phyloP scores from a whole-genome alignment of 768 basidiomycete species.

The Nidula microcarpa region DNA sequence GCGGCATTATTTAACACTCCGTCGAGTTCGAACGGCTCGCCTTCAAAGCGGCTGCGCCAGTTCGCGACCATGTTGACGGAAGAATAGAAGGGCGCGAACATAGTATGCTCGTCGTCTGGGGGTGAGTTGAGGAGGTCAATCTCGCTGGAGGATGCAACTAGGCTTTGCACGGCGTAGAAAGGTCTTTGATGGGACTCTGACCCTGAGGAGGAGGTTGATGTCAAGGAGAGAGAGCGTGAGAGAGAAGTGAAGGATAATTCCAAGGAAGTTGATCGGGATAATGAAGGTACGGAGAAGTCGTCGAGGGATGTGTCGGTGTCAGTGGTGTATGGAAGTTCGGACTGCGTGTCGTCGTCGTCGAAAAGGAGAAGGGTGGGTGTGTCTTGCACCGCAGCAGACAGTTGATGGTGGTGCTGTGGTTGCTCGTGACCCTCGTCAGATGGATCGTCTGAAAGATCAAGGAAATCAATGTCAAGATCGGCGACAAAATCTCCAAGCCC shows the following conservation, averaged over 20 bases:
- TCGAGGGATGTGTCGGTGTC: slow-evolving; percentile 13
- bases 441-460: background rate
- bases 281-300: slow-evolving; percentile 18
- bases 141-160: slow-evolving; percentile 12
- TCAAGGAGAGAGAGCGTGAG: slow-evolving; percentile 40
- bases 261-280: slow-evolving; percentile 24
- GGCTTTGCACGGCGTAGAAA: slow-evolving; percentile 7
- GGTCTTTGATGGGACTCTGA: background rate
- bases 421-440: background rate
- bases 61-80: slow-evolving; percentile 14
- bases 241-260: slow-evolving; percentile 30
- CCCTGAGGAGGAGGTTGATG: slow-evolving; percentile 22
- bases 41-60: slow-evolving; percentile 5
- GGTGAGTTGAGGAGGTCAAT: slow-evolving; percentile 20
- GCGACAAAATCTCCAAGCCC: background rate
- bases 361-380: background rate
- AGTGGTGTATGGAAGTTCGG: slow-evolving; percentile 8
- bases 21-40: background rate
- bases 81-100: slow-evolving; percentile 11
- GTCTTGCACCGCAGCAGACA: too few species aligned
- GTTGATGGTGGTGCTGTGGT: slow-evolving; percentile 10
- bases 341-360: slow-evolving; percentile 1
- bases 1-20: background rate
- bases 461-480: slow-evolving; percentile 9
- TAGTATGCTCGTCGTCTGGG: slow-evolving; percentile 15